A percentile compares a stretch with the other conserved stretches of the same genome.
Evolutionary conservation across 192 early-diverging fungal genomes (phyloP).

Genomic region (Podila epigama): DNA sequence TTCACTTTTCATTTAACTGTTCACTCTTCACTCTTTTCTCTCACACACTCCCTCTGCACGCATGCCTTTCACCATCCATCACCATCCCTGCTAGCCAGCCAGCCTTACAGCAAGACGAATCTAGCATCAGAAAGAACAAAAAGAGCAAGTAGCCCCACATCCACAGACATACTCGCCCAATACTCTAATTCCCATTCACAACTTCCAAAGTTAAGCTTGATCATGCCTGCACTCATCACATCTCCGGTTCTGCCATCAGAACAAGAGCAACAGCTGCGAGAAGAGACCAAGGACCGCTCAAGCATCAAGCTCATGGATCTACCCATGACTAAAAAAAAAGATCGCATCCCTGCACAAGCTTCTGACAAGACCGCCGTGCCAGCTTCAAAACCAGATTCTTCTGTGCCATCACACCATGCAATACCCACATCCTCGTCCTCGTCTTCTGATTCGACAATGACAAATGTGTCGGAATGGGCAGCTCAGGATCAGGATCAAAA

Average conservation of each 20-base stretch:
- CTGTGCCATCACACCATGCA: no score
- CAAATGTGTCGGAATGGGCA: neutral
- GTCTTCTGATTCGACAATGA: conserved; percentile 3
- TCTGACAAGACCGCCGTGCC: no score
- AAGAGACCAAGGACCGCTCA: conserved; percentile 28
- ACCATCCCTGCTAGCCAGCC: no score
- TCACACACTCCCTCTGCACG: neutral
- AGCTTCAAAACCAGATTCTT: no score
- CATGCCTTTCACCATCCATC: no score
- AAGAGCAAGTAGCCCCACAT: no score
- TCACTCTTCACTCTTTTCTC: conserved; percentile 1
- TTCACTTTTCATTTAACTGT: neutral
- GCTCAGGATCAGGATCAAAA: neutral
- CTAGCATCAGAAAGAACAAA: no score
- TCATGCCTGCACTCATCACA: conserved; percentile 2
- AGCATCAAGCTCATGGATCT: conserved; percentile 49
- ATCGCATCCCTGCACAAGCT: neutral
- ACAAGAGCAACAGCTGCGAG: no score
- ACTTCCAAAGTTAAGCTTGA: no score
- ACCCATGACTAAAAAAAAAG: conserved; percentile 32
- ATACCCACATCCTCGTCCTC: neutral
- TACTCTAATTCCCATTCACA: neutral
- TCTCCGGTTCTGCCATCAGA: neutral
- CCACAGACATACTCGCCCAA: no score
- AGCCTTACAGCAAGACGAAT: no score